Evolutionary conservation across 805 yeast genomes (phyloP).

Genomic region (Ogataea nitratoaversa): DNA sequence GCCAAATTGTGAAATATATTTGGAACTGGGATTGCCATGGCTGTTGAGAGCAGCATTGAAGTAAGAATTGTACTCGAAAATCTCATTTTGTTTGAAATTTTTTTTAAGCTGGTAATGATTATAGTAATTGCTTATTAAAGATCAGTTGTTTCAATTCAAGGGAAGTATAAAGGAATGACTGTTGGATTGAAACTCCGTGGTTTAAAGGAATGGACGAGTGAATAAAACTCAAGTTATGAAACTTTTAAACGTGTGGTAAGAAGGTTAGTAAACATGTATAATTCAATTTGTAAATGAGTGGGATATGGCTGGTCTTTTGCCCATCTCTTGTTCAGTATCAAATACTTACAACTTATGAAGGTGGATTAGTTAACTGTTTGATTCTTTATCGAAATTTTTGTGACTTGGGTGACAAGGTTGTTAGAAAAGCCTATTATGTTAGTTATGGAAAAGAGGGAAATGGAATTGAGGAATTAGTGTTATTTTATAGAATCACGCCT

Average conservation of each 20-base stretch:
- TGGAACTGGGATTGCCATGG: conserved; percentile 18
- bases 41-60: conserved; percentile 11
- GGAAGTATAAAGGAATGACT: conserved; percentile 25
- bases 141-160: conserved; percentile 11
- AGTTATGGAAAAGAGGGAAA: too few species aligned
- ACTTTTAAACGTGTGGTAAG: too few species aligned
- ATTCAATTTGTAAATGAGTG: too few species aligned
- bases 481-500: not conserved
- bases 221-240: conserved; percentile 5
- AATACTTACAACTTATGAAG: not conserved
- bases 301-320: too few species aligned
- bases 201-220: conserved; percentile 23
- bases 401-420: too few species aligned
- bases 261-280: too few species aligned
- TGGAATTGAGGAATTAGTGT: too few species aligned
- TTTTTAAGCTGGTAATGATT: too few species aligned
- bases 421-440: too few species aligned
- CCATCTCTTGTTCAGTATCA: too few species aligned
- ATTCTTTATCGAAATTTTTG: too few species aligned
- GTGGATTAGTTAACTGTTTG: not conserved
- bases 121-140: too few species aligned
- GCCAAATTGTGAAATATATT: conserved; percentile 17
- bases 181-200: conserved; percentile 21
- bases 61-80: conserved; percentile 9
- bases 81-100: conserved; percentile 19